Evolutionary conservation across 768 basidiomycete genomes (phyloP), one percentile per base, ranked within the genome.

Genomic region (Mycena rosella): DNA sequence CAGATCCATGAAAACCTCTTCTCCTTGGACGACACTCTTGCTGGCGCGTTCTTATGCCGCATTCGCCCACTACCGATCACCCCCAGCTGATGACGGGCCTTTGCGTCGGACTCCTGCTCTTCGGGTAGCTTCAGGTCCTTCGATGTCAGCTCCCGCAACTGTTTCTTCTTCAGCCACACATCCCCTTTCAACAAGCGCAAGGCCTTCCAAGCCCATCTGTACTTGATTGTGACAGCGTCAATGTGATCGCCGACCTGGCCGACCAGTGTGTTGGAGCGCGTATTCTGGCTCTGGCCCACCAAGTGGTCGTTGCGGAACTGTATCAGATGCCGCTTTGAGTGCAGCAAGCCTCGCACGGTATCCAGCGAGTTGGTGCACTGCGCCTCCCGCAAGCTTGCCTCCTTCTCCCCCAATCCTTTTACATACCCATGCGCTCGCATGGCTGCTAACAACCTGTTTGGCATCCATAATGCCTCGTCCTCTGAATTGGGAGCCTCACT

Each of bases 1-100:
- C 65, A 67, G 8, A 70, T 67, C 69, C 69, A 70, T 14, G 60
- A 67, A 15, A 70, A 48, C 10, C 8, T 17, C 55, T 51, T 40
- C 5, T 60, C 27, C 44, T 26, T 59, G 49, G 49, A 24, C 5
- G 42, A 44, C 5, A 44, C 6, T 11, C 30, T n/a, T n/a, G n/a
- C n/a, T 44, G 27, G 52, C 22, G 14, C 45, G 17, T 40, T 34
- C 20, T 32, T 20, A 11, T 24, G 27, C 6, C 7, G 17, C 3
- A 24, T 38, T 26, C 47, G 47, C 3, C 3, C 32, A 36, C 11
- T 63, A 48, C 27, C 60, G 3, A 9, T 24, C 29, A 5, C n/a
- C 17, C 27, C 63, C 26, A 69, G 45, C 38, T 45, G 42, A 30
- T 38, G 51, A 18, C 56, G 30, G 7, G 62, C 53, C 36, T 3